Conservation (phyloP, 2,329 filamentous ascomycete genomes). For the Fusarium liriodendri region DNA sequence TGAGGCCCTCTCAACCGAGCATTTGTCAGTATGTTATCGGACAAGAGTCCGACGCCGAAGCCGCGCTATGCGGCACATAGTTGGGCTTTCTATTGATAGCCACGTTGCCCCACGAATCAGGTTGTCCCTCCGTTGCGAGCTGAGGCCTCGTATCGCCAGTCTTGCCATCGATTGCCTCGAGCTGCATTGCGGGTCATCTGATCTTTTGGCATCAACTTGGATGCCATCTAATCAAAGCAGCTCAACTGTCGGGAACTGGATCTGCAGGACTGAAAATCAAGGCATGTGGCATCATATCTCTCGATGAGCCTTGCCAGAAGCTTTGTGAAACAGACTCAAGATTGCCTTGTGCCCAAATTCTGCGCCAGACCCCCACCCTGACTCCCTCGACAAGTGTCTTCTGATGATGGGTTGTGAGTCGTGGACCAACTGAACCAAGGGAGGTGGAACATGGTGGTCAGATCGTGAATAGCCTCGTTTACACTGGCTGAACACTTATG, state of each 20-base stretch:
- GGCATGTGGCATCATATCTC: constrained; percentile 1
- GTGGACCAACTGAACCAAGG: background rate
- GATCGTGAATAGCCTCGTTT: constrained; percentile 11
- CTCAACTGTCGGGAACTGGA: background rate
- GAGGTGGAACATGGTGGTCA: constrained; percentile 19
- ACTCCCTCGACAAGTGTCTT: constrained; percentile 10
- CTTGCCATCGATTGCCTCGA: constrained; percentile 3
- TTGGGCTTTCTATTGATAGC: background rate
- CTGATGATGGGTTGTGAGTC: constrained; percentile 4
- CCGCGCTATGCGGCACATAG: constrained; percentile 3
- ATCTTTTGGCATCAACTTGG: constrained; percentile 11
- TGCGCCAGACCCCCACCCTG: background rate
- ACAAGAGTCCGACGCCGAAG: background rate
- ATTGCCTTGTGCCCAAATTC: background rate
- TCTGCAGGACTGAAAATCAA: constrained; percentile 3
- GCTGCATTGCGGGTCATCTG: constrained; percentile 26
- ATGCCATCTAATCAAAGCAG: constrained; percentile 10
- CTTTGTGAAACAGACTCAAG: constrained; percentile 13
- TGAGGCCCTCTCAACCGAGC: background rate
- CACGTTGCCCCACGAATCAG: background rate
- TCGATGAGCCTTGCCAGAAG: constrained; percentile 3
- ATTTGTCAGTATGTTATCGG: background rate
- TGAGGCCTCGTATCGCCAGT: background rate
- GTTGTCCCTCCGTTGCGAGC: background rate
- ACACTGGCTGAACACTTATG: constrained; percentile 7